Conservation (phyloP, 2,329 filamentous ascomycete genomes). For the Basipetospora chlamydospora region DNA sequence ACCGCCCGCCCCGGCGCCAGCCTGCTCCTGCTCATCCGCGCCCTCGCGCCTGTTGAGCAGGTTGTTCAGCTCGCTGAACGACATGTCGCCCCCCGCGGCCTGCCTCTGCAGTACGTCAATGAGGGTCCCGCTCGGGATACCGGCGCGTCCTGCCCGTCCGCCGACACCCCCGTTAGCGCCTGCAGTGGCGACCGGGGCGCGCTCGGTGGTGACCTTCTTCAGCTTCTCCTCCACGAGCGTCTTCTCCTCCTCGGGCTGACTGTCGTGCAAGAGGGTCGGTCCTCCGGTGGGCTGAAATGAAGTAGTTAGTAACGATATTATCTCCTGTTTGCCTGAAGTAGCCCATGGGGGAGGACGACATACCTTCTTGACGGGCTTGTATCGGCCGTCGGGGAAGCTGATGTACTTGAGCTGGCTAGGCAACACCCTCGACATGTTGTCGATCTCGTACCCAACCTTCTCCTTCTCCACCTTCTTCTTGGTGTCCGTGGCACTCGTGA, state of each 20-base stretch:
- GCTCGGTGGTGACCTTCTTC: slow-evolving; percentile 59
- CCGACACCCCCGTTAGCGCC: slow-evolving; percentile 13
- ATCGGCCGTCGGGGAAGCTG: slow-evolving; percentile 78
- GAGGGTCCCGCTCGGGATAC: slow-evolving; percentile 18
- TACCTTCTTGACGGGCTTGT: slow-evolving; percentile 82
- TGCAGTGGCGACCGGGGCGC: slow-evolving; percentile 38
- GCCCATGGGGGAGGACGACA: slow-evolving; percentile 14
- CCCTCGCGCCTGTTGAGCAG: slow-evolving; percentile 4
- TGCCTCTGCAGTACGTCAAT: slow-evolving; percentile 28
- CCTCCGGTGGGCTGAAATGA: slow-evolving; percentile 67
- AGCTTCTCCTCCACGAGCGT: slow-evolving; percentile 80
- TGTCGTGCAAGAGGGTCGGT: slow-evolving; percentile 81
- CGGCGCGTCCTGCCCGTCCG: slow-evolving; percentile 17
- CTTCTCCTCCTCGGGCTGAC: slow-evolving; percentile 63
- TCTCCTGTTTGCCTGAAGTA: slow-evolving; percentile 9
- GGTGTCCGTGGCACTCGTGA: slow-evolving; percentile 33
- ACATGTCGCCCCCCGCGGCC: slow-evolving; percentile 16
- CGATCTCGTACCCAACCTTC: slow-evolving; percentile 88
- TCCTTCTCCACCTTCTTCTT: slow-evolving; percentile 94
- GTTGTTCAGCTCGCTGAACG: slow-evolving; percentile 12
- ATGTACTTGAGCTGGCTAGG: slow-evolving; percentile 91
- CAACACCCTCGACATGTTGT: slow-evolving; percentile 93
- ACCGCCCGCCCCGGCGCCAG: slow-evolving; percentile 20
- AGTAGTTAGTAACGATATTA: slow-evolving; percentile 26
- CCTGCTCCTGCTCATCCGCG: slow-evolving; percentile 8